These are phyloP conservation scores for Trypanosoma conorhini DNA, from an alignment of 208 protist species.

Conservation along the genomic window DNA sequence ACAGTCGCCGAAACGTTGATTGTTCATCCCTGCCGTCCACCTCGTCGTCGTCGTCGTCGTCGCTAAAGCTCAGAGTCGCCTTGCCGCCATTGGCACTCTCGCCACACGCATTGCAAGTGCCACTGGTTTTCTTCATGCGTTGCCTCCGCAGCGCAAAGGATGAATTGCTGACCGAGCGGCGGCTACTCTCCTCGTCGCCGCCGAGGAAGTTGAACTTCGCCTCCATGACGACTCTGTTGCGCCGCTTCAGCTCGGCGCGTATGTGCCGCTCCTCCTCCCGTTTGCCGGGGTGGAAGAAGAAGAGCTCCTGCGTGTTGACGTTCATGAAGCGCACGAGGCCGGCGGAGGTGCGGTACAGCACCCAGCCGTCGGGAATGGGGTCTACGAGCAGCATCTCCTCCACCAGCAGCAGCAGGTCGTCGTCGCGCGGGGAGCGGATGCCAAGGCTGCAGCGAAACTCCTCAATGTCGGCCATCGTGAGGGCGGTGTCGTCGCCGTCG, in stretches of 20 bases:
- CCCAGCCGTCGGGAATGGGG: constrained; percentile 85
- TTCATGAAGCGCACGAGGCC: constrained; percentile 90
- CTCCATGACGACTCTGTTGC: constrained; percentile 76
- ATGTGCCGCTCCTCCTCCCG: constrained; percentile 67
- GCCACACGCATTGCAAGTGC: not conserved
- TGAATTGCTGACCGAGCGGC: not conserved
- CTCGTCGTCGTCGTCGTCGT: constrained; percentile 11
- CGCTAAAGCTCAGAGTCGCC: constrained; percentile 1
- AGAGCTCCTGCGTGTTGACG: constrained; percentile 88
- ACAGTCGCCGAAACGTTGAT: constrained; percentile 30
- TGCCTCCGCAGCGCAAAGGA: not conserved
- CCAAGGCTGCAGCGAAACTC: constrained; percentile 87
- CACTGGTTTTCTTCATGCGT: not conserved
- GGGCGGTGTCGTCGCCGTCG: constrained; percentile 61
- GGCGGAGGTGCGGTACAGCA: constrained; percentile 84
- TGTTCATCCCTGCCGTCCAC: constrained; percentile 20
- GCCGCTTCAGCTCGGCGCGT: constrained; percentile 59
- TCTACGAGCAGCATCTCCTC: constrained; percentile 87
- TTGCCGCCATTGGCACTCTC: not conserved
- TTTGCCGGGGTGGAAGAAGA: constrained; percentile 80
- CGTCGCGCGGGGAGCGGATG: constrained; percentile 79
- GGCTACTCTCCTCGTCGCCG: constrained; percentile 44
- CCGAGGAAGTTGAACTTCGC: constrained; percentile 74
- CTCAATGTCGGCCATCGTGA: constrained; percentile 80
- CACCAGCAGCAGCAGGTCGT: constrained; percentile 77